Conservation (phyloP, 2,329 filamentous ascomycete genomes). For the Arthrobotrys conoides region DNA sequence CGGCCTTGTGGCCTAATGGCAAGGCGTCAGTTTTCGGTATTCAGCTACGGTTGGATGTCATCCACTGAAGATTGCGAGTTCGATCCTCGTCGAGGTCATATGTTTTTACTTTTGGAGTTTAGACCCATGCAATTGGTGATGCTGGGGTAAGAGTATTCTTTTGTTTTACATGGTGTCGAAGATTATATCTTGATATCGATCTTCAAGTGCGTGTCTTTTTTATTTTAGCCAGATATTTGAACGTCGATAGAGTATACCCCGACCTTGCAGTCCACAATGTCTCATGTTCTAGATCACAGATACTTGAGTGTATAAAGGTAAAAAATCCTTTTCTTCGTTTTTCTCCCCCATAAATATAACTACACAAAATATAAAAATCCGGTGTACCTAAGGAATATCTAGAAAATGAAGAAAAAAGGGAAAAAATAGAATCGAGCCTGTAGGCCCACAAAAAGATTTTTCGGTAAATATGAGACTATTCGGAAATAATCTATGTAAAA, state of each 20-base stretch:
- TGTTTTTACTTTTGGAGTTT: neutral
- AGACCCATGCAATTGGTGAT: neutral
- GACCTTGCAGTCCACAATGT: too few relatives aligned
- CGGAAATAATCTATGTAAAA: conserved; percentile 3
- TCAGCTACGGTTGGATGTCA: conserved; percentile 37
- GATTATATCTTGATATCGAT: too few relatives aligned
- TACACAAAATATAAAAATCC: conserved; percentile 11
- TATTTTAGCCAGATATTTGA: too few relatives aligned
- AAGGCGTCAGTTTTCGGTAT: conserved; percentile 61
- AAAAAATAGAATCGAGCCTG: neutral
- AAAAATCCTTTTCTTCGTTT: conserved; percentile 1
- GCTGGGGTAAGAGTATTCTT: neutral
- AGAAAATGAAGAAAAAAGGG: neutral
- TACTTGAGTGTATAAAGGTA: neutral
- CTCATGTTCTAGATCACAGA: neutral
- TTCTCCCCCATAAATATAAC: conserved; percentile 9
- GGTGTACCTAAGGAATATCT: neutral
- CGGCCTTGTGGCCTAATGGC: conserved; percentile 61
- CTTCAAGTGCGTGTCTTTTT: too few relatives aligned
- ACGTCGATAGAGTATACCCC: too few relatives aligned
- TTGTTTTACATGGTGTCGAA: neutral
- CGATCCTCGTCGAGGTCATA: conserved; percentile 60
- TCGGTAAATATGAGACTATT: neutral
- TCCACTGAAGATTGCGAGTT: conserved; percentile 61
- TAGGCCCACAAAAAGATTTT: conserved; percentile 8